Evolutionary conservation across 192 early-diverging fungal species (phyloP).

Genomic region (Geosiphon pyriformis): DNA sequence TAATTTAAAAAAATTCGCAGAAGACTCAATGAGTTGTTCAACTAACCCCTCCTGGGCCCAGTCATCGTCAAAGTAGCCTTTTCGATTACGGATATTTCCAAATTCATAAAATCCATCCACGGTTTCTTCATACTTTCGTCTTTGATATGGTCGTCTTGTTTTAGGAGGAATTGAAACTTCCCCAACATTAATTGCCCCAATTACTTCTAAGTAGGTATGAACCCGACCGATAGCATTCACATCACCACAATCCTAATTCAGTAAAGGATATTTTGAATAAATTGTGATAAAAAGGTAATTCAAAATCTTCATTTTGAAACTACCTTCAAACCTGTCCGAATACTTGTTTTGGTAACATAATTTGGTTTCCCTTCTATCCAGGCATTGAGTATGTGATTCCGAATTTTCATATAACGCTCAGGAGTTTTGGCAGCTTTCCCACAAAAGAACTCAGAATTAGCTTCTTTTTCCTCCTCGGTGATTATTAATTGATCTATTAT

Average conservation of each 20-base stretch:
- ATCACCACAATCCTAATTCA: conserved; percentile 73
- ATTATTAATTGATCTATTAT: conserved; percentile 43
- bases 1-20: too few relatives aligned
- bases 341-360: conserved; percentile 81
- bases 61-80: too few relatives aligned
- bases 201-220: conserved; percentile 74
- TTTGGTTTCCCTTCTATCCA: conserved; percentile 65
- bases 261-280: neutral
- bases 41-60: too few relatives aligned
- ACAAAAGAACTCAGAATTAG: conserved; percentile 61
- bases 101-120: too few relatives aligned
- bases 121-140: neutral
- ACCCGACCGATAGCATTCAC: conserved; percentile 90
- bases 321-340: conserved; percentile 61
- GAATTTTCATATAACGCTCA: conserved; percentile 79
- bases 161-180: conserved; percentile 37
- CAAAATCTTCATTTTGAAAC: neutral
- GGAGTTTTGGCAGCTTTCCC: conserved; percentile 75
- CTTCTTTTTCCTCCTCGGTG: conserved; percentile 42
- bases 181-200: conserved; percentile 76
- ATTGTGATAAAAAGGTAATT: neutral
- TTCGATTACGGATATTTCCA: too few relatives aligned
- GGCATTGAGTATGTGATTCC: conserved; percentile 80
- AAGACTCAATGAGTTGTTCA: too few relatives aligned
- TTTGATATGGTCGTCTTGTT: neutral